Base-by-base conservation (phyloP, 805 yeast genomes). In the Saturnispora sanitii region DNA sequence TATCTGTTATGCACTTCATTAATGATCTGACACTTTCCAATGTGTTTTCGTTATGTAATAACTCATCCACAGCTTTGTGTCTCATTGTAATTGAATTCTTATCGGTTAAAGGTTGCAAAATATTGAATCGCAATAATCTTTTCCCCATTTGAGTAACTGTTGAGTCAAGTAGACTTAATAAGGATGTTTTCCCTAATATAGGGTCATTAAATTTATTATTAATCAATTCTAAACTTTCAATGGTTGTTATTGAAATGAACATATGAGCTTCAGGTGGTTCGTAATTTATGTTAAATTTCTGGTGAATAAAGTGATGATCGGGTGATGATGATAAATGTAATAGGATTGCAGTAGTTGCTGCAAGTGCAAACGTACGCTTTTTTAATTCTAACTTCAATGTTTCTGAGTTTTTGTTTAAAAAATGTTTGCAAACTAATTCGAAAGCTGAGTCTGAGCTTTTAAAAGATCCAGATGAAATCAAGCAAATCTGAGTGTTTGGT, bases 41-140 rank as follows among this genome's bases (percentile, higher is more conserved):
- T 0, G 49, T 44, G 3, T 38, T 37, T 5, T 48, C 47, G 8
- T 58, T 43, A 0, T 32, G 35, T 8, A 53, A 40, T 13, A 71
- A 46, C 41, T 67, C 72, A 29, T 56, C 48, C 0, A 69, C 66
- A 1, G 71, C 55, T 4, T 56, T 57, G 11, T 58, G 48, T 30
- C 77, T 54, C 30, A 61, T 47, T 9, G 48, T 41, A 3, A 71
- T 60, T 18, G 67, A 61, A 0, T 46, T 44, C 15, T 43, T 44
- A 45, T 67, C 66, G 1, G 71, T 67, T 13, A 71, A 47, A 0
- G 76, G 77, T 42, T 71, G 77, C n/a, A 71, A 45, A 3, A 70
- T 61, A 38, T 61, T 68, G 27, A 57, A 65, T 44, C 62, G 59
- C 36, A 72, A 49, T 6, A 63, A 43, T 38, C 75, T 46, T 13